Conservation (phyloP, 352 stramenopile species). For the Globisporangium sylvaticum region DNA sequence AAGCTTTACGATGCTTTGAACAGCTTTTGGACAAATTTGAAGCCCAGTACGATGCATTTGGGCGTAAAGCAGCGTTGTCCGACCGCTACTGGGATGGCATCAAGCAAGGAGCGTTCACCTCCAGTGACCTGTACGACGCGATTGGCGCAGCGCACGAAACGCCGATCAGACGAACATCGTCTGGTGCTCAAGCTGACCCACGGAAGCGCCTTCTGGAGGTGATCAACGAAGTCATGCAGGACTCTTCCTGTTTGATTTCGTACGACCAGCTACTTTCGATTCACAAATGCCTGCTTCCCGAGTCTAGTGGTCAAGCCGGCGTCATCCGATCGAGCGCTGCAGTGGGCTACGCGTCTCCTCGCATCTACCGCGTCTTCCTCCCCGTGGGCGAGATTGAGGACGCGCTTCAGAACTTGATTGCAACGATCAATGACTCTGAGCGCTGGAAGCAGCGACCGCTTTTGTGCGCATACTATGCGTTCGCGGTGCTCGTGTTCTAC, state of each 20-base stretch:
- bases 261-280: constrained; percentile 56
- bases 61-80: constrained; percentile 32
- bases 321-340: constrained; percentile 51
- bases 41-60: constrained; percentile 57
- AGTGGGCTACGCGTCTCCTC: constrained; percentile 70
- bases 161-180: constrained; percentile 10
- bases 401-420: constrained; percentile 40
- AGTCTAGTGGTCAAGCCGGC: constrained; percentile 37
- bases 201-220: constrained; percentile 45
- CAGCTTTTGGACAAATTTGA: constrained; percentile 46
- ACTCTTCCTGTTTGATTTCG: constrained; percentile 46
- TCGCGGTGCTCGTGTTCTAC: constrained; percentile 76
- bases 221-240: constrained; percentile 65
- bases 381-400: constrained; percentile 53
- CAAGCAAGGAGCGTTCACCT: constrained; percentile 42
- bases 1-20: not conserved
- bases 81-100: constrained; percentile 31
- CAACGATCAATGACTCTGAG: constrained; percentile 39
- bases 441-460: constrained; percentile 47
- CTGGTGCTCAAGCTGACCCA: constrained; percentile 19
- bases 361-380: constrained; percentile 81
- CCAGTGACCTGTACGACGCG: constrained; percentile 70
- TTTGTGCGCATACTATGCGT: constrained; percentile 74
- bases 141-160: constrained; percentile 60
- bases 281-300: constrained; percentile 50